Base-by-base conservation (phyloP, 164 flowering plant genomes). In the Sextonia rubra region DNA sequence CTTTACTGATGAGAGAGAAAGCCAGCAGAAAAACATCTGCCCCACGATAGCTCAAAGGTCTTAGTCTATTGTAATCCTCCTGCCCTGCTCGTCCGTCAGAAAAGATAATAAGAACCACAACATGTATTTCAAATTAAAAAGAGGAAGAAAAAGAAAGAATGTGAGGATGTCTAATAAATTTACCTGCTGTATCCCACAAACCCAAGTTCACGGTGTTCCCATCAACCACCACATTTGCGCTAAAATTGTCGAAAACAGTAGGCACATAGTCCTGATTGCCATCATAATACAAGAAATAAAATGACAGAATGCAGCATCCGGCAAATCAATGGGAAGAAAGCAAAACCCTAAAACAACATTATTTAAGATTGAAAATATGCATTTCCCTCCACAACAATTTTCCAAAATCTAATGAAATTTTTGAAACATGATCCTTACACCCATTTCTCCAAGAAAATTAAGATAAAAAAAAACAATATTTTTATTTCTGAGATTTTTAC, bases 131-230 rank as follows among this genome's bases (percentile, higher is more conserved):
- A 52, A 17, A 52, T 52, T 52, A 69, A 60, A 22, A 1, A 61
- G 18, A 14, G 25, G 32, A 66, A 64, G 71, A 17, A 26, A 12
- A 26, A 29, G 30, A 64, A 30, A 4, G 60, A 32, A 72, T 56
- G 29, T 5, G 3, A 11, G 24, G 15, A 5, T 12, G 23, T 29
- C 12, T 3, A 5, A 20, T 12, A 68, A 70, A 62, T 44, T 78
- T 79, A 88, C 98, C 98, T 37, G 98, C 98, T 77, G 98, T 93
- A 79, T 93, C 98, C 98, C 98, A 93, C 82, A 93, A 81, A 47
- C 98, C 98, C 6, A 93, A 75, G 74, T 93, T 93, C 14, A 91
- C 94, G 22, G 97, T 93, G 82, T 82, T 90, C 64, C 96, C 98
- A 82, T 92, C 98, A 65, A 91, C 96, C 55, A 92, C 94, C 75